A percentile compares a stretch with the other conserved stretches of the same genome.
phyloP scores from a whole-genome alignment of 441 rosid species.

The Mallotus japonicus region DNA sequence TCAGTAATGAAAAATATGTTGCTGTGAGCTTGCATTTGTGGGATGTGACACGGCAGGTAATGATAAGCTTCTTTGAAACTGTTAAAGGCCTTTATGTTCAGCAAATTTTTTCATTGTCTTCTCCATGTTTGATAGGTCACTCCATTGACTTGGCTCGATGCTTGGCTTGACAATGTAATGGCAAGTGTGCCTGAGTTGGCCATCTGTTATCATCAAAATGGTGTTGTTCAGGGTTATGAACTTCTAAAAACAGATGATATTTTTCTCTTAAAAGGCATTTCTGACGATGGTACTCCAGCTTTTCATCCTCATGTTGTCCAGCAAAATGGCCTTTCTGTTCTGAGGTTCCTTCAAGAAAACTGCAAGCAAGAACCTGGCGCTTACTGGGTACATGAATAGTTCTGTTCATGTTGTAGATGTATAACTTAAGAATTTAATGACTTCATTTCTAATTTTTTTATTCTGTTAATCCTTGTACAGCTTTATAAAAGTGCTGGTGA shows the following conservation, averaged over 20 bases:
- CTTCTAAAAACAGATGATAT: slow-evolving; percentile 93
- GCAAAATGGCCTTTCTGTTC: slow-evolving; percentile 88
- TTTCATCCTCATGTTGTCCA: slow-evolving; percentile 95
- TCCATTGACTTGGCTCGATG: slow-evolving; percentile 92
- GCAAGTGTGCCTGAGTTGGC: slow-evolving; percentile 98
- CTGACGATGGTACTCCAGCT: slow-evolving; percentile 94
- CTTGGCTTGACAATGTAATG: slow-evolving; percentile 98
- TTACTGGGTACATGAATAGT: slow-evolving; percentile 61
- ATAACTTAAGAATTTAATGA: neutral
- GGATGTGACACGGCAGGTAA: slow-evolving; percentile 85
- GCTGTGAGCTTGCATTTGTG: slow-evolving; percentile 95
- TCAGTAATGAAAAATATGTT: slow-evolving; percentile 87
- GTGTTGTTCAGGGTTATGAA: slow-evolving; percentile 93
- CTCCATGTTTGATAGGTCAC: slow-evolving; percentile 52
- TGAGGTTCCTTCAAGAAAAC: slow-evolving; percentile 90
- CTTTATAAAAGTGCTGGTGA: slow-evolving; percentile 91
- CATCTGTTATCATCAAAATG: slow-evolving; percentile 87
- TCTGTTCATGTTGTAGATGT: slow-evolving; percentile 18
- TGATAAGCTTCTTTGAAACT: slow-evolving; percentile 11
- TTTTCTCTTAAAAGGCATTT: slow-evolving; percentile 76
- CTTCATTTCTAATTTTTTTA: slow-evolving; percentile 2
- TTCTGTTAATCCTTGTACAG: slow-evolving; percentile 39
- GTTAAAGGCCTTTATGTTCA: slow-evolving; percentile 10
- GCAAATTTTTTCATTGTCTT: slow-evolving; percentile 11
- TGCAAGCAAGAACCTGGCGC: slow-evolving; percentile 98